A percentile compares a stretch with the other conserved stretches of the same genome.
These are phyloP conservation scores for Leucocoprinus gongylophorus DNA, from an alignment of 1,284 basidiomycete species.

Conservation along the genomic window DNA sequence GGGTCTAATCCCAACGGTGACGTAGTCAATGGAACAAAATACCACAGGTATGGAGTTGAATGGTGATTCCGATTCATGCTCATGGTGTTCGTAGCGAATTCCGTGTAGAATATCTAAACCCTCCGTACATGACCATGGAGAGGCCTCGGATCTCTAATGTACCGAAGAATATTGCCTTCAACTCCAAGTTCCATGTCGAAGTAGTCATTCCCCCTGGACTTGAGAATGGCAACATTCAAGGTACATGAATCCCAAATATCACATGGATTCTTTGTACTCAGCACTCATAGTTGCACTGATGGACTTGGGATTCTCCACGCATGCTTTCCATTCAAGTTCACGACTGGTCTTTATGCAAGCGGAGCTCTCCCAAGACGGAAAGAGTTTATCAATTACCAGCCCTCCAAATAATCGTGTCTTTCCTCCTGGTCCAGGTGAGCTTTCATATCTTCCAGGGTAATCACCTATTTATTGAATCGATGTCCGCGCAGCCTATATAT, in stretches of 20 bases:
- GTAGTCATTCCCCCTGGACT: slow-evolving; percentile 20
- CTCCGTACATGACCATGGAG: slow-evolving; percentile 58
- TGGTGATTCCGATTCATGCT: background rate
- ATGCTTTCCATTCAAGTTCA: slow-evolving; percentile 71
- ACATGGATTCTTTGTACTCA: background rate
- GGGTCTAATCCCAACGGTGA: slow-evolving; percentile 44
- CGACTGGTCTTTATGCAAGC: slow-evolving; percentile 64
- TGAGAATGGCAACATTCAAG: background rate
- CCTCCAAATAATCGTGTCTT: slow-evolving; percentile 63
- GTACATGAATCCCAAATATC: background rate
- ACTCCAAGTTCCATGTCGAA: slow-evolving; percentile 34
- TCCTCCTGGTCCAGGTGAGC: slow-evolving; percentile 67
- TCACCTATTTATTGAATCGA: background rate
- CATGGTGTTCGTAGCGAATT: slow-evolving; percentile 51
- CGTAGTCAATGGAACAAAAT: slow-evolving; percentile 27
- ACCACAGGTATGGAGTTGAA: slow-evolving; percentile 19
- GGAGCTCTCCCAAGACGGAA: slow-evolving; percentile 34
- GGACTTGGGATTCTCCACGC: slow-evolving; percentile 75
- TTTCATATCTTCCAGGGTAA: background rate
- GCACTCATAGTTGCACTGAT: slow-evolving; percentile 53
- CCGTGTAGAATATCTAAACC: slow-evolving; percentile 67
- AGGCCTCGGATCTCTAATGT: slow-evolving; percentile 45
- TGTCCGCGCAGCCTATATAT: slow-evolving; percentile 35
- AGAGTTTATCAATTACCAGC: slow-evolving; percentile 3
- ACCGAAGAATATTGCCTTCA: slow-evolving; percentile 43